Evolutionary conservation across 164 flowering plant genomes (phyloP), one percentile per base, ranked within the genome.

Genomic region (Tetracentron sinense): DNA sequence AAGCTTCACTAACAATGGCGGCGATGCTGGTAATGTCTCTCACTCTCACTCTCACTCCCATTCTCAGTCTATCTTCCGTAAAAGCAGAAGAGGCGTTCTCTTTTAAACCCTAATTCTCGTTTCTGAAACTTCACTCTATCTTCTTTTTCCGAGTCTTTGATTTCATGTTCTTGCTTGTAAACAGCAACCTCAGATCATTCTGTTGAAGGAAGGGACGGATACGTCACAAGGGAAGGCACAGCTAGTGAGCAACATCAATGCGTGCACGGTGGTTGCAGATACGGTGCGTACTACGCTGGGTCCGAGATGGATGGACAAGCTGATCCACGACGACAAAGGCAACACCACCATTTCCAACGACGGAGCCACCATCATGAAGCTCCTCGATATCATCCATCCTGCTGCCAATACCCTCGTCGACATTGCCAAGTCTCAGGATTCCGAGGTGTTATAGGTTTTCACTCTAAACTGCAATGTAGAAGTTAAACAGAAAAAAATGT

Each of bases 281-380:
- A 79, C 74, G 6, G 94, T 92, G 4, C 72, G 99, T 1, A 81
- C 96, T n/a, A 95, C 99, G 6, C 85, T 95, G 3, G 99, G 99
- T 0, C 99, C 99, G 0, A 68, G 97, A 54, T 97, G 99, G 6
- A 95, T 92, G 99, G 99, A 95, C 77, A 92, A 95, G 79, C 78
- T 95, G 60, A 92, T 95, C 76, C 97, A 95, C 61, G 99, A 95
- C 72, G 92, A 88, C 27, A 95, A 88, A 74, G 99, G 99, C 2
- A 75, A 66, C 42, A 90, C 96, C 61, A 95, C 99, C 72, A 95
- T 95, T 56, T 92, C 98, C 48, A 95, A 92, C 60, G 99, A 95
- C 56, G 98, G 99, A 20, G 99, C 99, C 27, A 95, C 99, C 31
- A 95, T 95, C 67, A 95, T 95, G 99, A 95, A 95, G 81, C 88